phyloP scores from a whole-genome alignment of 306 rosid genomes.

The Fragaria iinumae region DNA sequence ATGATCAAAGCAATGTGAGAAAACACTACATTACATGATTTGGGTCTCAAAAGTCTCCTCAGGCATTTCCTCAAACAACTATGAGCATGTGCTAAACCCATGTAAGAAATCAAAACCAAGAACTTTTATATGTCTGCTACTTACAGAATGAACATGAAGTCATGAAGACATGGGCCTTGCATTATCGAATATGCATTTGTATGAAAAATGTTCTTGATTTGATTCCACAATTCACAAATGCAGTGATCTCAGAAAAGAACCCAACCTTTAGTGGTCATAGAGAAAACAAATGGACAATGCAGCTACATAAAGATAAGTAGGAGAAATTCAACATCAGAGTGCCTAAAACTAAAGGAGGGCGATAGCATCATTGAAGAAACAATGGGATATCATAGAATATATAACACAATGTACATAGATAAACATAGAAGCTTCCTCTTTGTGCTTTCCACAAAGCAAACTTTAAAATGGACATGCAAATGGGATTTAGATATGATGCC shows the following conservation, averaged over 20 bases:
- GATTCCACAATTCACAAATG: not conserved
- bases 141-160: not conserved
- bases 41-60: not conserved
- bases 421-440: not conserved
- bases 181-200: not conserved
- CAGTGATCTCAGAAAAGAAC: not conserved
- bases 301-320: not conserved
- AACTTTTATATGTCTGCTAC: not conserved
- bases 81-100: not conserved
- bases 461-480: not conserved
- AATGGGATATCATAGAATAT: not conserved
- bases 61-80: not conserved
- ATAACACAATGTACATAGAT: not conserved
- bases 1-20: conserved; percentile 3
- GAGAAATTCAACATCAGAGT: conserved; percentile 5
- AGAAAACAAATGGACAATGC: not conserved
- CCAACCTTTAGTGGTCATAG: too few species aligned
- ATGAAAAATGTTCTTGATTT: not conserved
- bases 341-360: conserved; percentile 11
- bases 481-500: not conserved
- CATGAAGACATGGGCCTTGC: not conserved
- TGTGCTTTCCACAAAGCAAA: not conserved
- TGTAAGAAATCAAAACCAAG: not conserved
- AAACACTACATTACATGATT: not conserved
- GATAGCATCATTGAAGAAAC: not conserved